Evolutionary conservation across 2,329 filamentous ascomycete genomes (phyloP), one percentile per base, ranked within the genome.

Genomic region (Fusarium poae): DNA sequence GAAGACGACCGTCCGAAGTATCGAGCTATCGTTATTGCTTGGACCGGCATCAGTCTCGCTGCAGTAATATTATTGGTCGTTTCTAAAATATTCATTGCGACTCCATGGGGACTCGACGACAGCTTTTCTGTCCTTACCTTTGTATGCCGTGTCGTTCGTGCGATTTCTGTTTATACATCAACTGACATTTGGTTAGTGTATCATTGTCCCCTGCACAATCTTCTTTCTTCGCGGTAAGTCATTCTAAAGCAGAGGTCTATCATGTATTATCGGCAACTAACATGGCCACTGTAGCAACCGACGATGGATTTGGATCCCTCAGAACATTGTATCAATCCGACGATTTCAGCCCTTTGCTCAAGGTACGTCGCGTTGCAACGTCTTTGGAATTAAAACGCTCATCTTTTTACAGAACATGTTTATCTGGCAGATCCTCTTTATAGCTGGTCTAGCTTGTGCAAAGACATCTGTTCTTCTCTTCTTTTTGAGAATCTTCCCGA

Each of bases 381-480:
- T 16, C 3, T 1, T 3, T 8, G 1, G 4, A 11, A 12, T 0
- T 1, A 11, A 5, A 11, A 1, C 13, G 6, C 40, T 67, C 4
- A 63, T n/a, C 3, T 2, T 3, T 1, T 2, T 2, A 6, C 2
- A 62, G 65, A 21, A 51, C 4, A 1, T 59, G 0, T 61, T 67
- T 9, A 2, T 54, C 1, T 7, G 34, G 20, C 37, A 67, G 0
- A 3, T 35, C 3, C 13, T 62, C 0, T 63, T 54, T 5, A 25
- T 49, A 0, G 27, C n/a, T 1, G 39, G 25, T 4, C 23, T 67
- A 0, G 15, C 42, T 3, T 20, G 51, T 0, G 42, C 43, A 8
- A 67, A 67, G 20, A 37, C 48, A 0, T 63, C 65, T 0, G 51
- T 67, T 2, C 32, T 67, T 0, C 51, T 64, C 13, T 63, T 67